Evolutionary conservation across 2,329 filamentous ascomycete genomes (phyloP), one percentile per base, ranked within the genome.

Genomic region (Monascus ruber): DNA sequence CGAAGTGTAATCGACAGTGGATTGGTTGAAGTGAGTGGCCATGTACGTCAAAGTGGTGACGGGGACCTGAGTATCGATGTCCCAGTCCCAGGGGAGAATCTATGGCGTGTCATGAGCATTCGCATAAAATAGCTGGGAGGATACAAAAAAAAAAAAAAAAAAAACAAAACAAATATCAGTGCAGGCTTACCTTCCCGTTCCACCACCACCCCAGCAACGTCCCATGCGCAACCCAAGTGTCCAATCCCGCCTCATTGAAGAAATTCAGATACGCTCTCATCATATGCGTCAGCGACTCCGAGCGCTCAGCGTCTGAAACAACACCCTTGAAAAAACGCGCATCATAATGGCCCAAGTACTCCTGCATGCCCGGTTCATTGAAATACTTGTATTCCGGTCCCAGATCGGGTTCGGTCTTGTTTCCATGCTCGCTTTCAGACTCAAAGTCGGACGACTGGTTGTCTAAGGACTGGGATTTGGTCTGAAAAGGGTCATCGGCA

Each of bases 201-300:
- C 85, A 93, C 83, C 83, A 91, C 85, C 85, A 93, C 8, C 85
- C 85, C 24, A 93, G 67, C 36, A 91, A 65, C 4, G 85, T 87
- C 36, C 85, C 85, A 59, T 93, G 85, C 31, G 85, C 85, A 42
- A 93, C 77, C 85, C 85, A 91, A 0, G 85, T 89, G 62, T 89
- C 83, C 45, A 86, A 63, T 5, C 76, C 74, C 39, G 80, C 69
- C 11, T 73, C 67, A 34, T 69, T 66, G 59, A 84, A 81, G 40
- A 76, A 78, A 34, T 71, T 69, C 34, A 91, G 71, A 63, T 91
- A 91, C 37, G 83, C 79, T 45, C 79, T 76, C 47, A 87, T 74
- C 48, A 91, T 76, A 57, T 83, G 73, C 36, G 72, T 71, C 40
- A 89, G 72, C 5, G 76, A 77, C 26, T 74, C 66, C n/a, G 72